These are phyloP conservation scores for Pyrenophora seminiperda DNA, from an alignment of 2,329 filamentous ascomycete genomes.

Conservation along the genomic window DNA sequence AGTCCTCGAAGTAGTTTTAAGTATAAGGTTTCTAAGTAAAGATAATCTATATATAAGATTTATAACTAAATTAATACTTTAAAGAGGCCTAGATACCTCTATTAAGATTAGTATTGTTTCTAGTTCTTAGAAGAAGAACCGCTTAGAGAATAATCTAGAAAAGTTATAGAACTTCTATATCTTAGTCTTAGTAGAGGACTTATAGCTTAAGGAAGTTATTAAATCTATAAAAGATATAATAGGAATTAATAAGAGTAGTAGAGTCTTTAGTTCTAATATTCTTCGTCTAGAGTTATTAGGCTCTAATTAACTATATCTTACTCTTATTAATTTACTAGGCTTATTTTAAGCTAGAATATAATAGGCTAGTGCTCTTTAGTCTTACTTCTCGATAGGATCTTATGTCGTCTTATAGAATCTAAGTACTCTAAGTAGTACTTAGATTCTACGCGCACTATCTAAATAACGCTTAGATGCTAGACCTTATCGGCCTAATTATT, in stretches of 20 bases:
- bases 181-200: too few relatives aligned
- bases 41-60: constrained; percentile 64
- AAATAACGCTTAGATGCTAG: too few relatives aligned
- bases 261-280: constrained; percentile 30
- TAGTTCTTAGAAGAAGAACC: too few relatives aligned
- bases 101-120: constrained; percentile 53
- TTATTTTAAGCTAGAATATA: constrained; percentile 44
- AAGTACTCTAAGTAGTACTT: too few relatives aligned
- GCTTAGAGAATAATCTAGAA: too few relatives aligned
- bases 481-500: too few relatives aligned
- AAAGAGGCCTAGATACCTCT: constrained; percentile 44
- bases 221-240: constrained; percentile 58
- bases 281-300: constrained; percentile 34
- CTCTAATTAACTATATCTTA: constrained; percentile 31
- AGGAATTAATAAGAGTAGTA: constrained; percentile 43
- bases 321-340: constrained; percentile 47
- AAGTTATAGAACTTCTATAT: too few relatives aligned
- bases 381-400: too few relatives aligned
- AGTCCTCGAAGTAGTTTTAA: constrained; percentile 44
- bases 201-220: constrained; percentile 37
- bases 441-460: too few relatives aligned
- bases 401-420: too few relatives aligned
- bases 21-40: constrained; percentile 63
- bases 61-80: constrained; percentile 64
- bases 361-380: too few relatives aligned